Evolutionary conservation across 768 basidiomycete genomes (phyloP).

Genomic region (Calvatia gigantea): DNA sequence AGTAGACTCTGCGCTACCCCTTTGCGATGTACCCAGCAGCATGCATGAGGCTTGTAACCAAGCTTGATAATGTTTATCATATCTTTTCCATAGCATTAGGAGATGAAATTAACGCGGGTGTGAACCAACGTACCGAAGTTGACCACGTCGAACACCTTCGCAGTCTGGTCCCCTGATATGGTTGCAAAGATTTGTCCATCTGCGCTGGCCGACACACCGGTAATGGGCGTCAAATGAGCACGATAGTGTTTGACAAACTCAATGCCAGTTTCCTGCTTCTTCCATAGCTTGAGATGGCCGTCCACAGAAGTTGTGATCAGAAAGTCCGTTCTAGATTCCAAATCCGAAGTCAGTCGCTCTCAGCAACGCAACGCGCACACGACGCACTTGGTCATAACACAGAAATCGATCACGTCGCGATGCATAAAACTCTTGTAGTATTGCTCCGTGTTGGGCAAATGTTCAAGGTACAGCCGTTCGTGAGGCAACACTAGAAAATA

Average conservation of each 20-base stretch:
- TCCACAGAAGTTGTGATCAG: slow-evolving; percentile 92
- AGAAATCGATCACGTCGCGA: slow-evolving; percentile 85
- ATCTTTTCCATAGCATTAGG: slow-evolving; percentile 44
- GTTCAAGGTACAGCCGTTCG: slow-evolving; percentile 89
- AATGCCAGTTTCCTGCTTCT: slow-evolving; percentile 93
- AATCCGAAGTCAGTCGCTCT: background rate
- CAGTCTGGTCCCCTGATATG: slow-evolving; percentile 86
- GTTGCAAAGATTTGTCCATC: slow-evolving; percentile 93
- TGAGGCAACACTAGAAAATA: slow-evolving; percentile 74
- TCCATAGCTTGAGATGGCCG: slow-evolving; percentile 98
- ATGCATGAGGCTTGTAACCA: slow-evolving; percentile 79
- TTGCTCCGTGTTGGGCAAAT: slow-evolving; percentile 87
- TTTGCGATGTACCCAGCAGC: slow-evolving; percentile 92
- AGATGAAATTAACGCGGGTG: background rate
- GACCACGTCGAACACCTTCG: slow-evolving; percentile 95
- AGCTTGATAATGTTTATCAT: slow-evolving; percentile 99
- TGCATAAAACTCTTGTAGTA: slow-evolving; percentile 99
- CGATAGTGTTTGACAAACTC: slow-evolving; percentile 99
- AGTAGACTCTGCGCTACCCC: slow-evolving; percentile 86
- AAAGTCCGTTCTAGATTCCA: slow-evolving; percentile 75
- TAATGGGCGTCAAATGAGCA: slow-evolving; percentile 79
- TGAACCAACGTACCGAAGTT: slow-evolving; percentile 79
- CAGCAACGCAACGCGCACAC: background rate
- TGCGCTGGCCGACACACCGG: slow-evolving; percentile 79
- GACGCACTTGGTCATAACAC: slow-evolving; percentile 80